phyloP scores from a whole-genome alignment of 176 grass and related monocot species.

The Zea luxurians region DNA sequence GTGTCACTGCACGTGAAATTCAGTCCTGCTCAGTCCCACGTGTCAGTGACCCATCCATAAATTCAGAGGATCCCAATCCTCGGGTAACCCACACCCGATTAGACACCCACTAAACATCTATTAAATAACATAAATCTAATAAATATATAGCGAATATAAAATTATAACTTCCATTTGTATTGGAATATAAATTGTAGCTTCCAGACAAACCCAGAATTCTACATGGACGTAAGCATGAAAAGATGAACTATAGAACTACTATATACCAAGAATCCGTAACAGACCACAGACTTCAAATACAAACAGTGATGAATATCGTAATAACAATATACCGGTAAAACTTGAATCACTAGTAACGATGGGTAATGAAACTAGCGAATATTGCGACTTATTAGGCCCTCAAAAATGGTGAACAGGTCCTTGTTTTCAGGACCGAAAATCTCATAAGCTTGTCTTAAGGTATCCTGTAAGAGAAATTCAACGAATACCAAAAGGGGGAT shows the following conservation, averaged over 20 bases:
- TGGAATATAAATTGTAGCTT: conserved; percentile 36
- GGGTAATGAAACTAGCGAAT: conserved; percentile 37
- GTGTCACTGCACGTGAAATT: too few relatives aligned
- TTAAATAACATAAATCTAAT: too few relatives aligned
- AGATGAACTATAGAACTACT: neutral
- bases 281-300: conserved; percentile 24
- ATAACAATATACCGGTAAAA: conserved; percentile 37
- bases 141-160: too few relatives aligned
- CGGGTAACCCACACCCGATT: too few relatives aligned
- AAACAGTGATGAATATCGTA: conserved; percentile 11
- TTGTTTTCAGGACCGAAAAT: conserved; percentile 90
- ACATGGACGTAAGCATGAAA: conserved; percentile 25
- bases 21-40: too few relatives aligned
- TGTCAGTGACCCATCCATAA: too few relatives aligned
- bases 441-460: conserved; percentile 79
- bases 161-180: neutral
- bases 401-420: conserved; percentile 87
- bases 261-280: conserved; percentile 36
- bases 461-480: conserved; percentile 66
- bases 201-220: conserved; percentile 24
- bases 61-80: too few relatives aligned
- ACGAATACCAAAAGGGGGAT: conserved; percentile 12
- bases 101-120: too few relatives aligned
- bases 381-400: conserved; percentile 83
- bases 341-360: conserved; percentile 3